Conservation (phyloP, 1,284 basidiomycete species). For the Lignosus rhinocerotis region DNA sequence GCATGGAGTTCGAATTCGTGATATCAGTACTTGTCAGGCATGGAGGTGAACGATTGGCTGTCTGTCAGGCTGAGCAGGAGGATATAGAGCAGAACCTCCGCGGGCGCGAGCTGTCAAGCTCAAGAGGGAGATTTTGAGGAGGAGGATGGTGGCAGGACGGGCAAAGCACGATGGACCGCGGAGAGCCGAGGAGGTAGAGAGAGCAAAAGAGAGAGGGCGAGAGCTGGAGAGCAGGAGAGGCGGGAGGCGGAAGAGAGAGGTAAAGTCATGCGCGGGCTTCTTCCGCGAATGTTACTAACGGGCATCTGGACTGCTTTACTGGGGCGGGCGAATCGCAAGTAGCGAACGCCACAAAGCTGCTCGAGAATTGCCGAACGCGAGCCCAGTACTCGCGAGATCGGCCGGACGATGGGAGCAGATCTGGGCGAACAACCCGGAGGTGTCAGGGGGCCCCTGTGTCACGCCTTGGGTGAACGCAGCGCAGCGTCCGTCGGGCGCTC, state of each 20-base stretch:
- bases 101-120: not conserved
- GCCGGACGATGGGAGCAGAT: conserved; percentile 5
- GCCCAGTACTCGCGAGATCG: conserved; percentile 4
- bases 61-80: not conserved
- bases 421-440: conserved; percentile 25
- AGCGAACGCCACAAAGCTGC: conserved; percentile 32
- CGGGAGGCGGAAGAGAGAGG: conserved; percentile 9
- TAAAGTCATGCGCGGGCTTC: conserved; percentile 13
- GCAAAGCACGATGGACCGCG: too few species aligned
- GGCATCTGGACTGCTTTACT: not conserved
- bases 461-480: conserved; percentile 11
- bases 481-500: conserved; percentile 14
- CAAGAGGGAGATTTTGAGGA: too few species aligned
- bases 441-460: conserved; percentile 24
- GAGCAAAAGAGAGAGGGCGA: too few species aligned
- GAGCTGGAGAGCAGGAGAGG: not conserved
- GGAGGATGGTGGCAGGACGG: too few species aligned
- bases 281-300: conserved; percentile 20
- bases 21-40: too few species aligned
- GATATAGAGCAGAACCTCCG: not conserved
- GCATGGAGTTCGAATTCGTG: too few species aligned
- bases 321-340: conserved; percentile 9
- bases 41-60: too few species aligned
- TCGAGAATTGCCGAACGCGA: conserved; percentile 20
- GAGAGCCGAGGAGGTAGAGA: too few species aligned